Percentiles rank a stretch among this genome's conserved stretches.
phyloP scores from a whole-genome alignment of 208 protist species.

The Trypanosoma boissoni region DNA sequence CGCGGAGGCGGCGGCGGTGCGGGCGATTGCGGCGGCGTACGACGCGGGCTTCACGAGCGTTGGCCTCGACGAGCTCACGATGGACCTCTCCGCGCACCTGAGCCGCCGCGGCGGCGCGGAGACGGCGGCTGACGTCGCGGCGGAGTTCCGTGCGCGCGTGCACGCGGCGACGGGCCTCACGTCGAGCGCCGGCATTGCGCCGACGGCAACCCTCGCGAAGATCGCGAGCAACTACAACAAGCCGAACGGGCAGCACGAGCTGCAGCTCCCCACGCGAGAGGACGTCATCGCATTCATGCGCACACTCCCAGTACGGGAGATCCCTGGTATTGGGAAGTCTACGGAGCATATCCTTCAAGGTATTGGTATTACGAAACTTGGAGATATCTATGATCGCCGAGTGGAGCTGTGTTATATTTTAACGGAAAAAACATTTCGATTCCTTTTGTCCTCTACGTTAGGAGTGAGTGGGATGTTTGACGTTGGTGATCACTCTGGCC shows the following conservation, averaged over 20 bases:
- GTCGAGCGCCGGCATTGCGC: conserved; percentile 82
- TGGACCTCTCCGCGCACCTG: conserved; percentile 81
- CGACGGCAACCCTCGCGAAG: conserved; percentile 85
- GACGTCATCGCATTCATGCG: conserved; percentile 77
- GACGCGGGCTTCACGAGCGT: conserved; percentile 82
- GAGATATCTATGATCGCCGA: conserved; percentile 54
- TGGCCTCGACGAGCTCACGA: conserved; percentile 84
- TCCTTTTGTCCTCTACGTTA: conserved; percentile 47
- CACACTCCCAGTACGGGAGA: conserved; percentile 68
- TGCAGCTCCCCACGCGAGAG: conserved; percentile 68
- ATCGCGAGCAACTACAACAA: conserved; percentile 94
- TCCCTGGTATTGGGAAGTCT: conserved; percentile 78
- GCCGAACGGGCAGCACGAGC: conserved; percentile 93
- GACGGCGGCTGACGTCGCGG: conserved; percentile 59
- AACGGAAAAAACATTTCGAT: conserved; percentile 60
- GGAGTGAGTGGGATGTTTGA: conserved; percentile 55
- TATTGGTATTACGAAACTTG: conserved; percentile 44
- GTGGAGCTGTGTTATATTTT: conserved; percentile 51
- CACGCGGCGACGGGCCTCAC: conserved; percentile 77
- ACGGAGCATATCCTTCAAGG: conserved; percentile 45
- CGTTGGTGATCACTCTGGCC: conserved; percentile 2
- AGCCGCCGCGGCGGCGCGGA: conserved; percentile 33
- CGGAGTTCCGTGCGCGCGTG: conserved; percentile 80
- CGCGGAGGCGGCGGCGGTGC: conserved; percentile 58
- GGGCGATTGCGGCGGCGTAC: conserved; percentile 79